phyloP scores from a whole-genome alignment of 257 asterid species.

The Solanum virginianum region DNA sequence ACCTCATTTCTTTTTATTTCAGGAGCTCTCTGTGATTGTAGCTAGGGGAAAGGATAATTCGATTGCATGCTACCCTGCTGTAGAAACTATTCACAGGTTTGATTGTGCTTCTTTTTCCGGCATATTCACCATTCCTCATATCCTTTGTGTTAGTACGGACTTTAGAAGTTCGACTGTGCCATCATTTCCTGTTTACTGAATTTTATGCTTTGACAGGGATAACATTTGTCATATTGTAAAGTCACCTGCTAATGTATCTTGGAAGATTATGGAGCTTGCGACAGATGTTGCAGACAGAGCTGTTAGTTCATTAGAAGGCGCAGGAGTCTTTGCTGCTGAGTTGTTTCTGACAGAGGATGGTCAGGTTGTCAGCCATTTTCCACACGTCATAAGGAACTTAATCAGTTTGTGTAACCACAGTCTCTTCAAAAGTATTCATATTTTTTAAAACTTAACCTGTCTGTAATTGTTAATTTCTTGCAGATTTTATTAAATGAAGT shows the following conservation, averaged over 20 bases:
- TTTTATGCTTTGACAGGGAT: conserved; percentile 34
- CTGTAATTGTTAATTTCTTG: conserved; percentile 5
- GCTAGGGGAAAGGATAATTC: conserved; percentile 83
- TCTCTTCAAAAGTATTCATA: background rate
- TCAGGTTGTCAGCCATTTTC: conserved; percentile 40
- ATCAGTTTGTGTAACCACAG: background rate
- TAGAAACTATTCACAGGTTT: conserved; percentile 86
- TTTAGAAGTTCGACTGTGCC: background rate
- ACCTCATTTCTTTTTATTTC: conserved; percentile 4
- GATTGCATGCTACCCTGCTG: conserved; percentile 63
- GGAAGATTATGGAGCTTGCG: conserved; percentile 68
- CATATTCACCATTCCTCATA: background rate
- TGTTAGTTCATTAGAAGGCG: conserved; percentile 91
- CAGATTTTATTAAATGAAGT: conserved; percentile 91
- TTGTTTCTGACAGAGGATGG: conserved; percentile 84
- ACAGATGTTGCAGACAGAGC: conserved; percentile 74
- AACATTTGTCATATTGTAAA: conserved; percentile 93
- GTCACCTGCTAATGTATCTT: conserved; percentile 79
- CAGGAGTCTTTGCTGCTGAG: conserved; percentile 89
- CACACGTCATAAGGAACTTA: background rate
- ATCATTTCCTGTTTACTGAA: background rate
- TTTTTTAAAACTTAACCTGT: background rate
- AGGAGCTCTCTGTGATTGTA: conserved; percentile 94
- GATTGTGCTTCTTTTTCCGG: conserved; percentile 1
- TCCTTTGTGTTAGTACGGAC: background rate